Base-by-base conservation (phyloP, 2,329 filamentous ascomycete species). In the Penicillium sp. region DNA sequence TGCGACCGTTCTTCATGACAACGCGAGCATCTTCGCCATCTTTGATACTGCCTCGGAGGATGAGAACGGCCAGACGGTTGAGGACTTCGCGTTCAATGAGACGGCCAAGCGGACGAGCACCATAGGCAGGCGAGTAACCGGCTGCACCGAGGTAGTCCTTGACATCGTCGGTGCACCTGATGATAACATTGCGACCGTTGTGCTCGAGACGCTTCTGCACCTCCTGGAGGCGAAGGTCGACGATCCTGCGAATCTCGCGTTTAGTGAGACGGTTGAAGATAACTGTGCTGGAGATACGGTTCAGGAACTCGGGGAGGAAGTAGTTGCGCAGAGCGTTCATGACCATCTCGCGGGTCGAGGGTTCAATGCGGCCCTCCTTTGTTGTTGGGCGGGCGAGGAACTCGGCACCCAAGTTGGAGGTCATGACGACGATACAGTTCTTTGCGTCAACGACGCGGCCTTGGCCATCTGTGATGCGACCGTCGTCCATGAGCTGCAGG, bases 341-440 rank as follows among this genome's bases (percentile, higher is more conserved):
- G 68, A 99, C 93, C 59, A 97, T 81, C 71, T 97, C 92, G 58
- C 85, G 84, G 1, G 92, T 97, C 1, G 89, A 87, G 0, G 86
- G 82, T 65, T 99, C 94, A 63, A 99, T 94, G 69, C 81, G 87
- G 66, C 93, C 93, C 65, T 95, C 90, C 49, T 87, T 85, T 48
- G 84, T 84, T 52, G 87, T 86, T 14, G 90, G 88, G 21, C 92
- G 88, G 38, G 90, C 80, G n/a, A 99, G 88, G 73, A 88, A 96
- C 73, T 97, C 94, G 31, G 94, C 94, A 62, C 94, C 94, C 58
- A 99, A 76, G 79, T 99, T 99, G 68, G 92, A 97, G 0, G 94
- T 99, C 92, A 99, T 96, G 76, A 99, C 94, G 42, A 99, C 93
- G 64, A 99, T 97, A 73, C 93, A 97, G 82, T 99, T 99, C 77